phyloP scores from a whole-genome alignment of 441 rosid genomes.

The Populus hybrid region DNA sequence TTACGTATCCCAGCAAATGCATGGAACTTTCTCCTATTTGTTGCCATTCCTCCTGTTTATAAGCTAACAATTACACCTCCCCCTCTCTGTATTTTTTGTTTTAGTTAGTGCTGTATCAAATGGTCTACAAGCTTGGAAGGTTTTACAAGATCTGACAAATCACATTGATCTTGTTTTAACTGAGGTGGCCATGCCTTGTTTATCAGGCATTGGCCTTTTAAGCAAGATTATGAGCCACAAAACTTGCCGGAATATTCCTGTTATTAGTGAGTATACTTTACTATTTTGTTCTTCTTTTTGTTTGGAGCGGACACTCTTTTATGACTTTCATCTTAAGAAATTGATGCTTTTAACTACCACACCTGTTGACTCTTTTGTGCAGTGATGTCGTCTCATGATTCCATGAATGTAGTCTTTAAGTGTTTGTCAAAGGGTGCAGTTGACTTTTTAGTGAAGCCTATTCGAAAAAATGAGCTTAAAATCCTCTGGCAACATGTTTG shows the following conservation, averaged over 20 bases:
- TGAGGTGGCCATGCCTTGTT: conserved; percentile 70
- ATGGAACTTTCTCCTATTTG: not conserved
- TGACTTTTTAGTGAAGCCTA: conserved; percentile 87
- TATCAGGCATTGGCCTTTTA: conserved; percentile 66
- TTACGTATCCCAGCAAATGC: not conserved
- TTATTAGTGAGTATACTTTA: conserved; percentile 54
- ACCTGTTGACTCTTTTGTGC: conserved; percentile 39
- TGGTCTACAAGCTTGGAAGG: conserved; percentile 71
- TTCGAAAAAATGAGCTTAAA: conserved; percentile 86
- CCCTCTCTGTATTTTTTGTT: conserved; percentile 1
- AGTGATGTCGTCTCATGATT: conserved; percentile 97
- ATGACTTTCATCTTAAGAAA: not conserved
- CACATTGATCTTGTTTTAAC: conserved; percentile 71
- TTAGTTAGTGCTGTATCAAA: conserved; percentile 62
- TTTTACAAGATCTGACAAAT: conserved; percentile 54
- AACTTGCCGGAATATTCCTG: conserved; percentile 63
- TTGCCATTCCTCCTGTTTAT: not conserved
- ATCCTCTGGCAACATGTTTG: conserved; percentile 97
- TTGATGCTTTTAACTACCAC: conserved; percentile 25
- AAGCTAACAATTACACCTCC: not conserved
- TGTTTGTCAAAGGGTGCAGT: conserved; percentile 92
- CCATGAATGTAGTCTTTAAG: conserved; percentile 80
- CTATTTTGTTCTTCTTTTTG: not conserved
- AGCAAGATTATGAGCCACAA: conserved; percentile 74
- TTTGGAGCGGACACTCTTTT: not conserved